phyloP scores from a whole-genome alignment of 345 rosid genomes.

The Hypericum perforatum region DNA sequence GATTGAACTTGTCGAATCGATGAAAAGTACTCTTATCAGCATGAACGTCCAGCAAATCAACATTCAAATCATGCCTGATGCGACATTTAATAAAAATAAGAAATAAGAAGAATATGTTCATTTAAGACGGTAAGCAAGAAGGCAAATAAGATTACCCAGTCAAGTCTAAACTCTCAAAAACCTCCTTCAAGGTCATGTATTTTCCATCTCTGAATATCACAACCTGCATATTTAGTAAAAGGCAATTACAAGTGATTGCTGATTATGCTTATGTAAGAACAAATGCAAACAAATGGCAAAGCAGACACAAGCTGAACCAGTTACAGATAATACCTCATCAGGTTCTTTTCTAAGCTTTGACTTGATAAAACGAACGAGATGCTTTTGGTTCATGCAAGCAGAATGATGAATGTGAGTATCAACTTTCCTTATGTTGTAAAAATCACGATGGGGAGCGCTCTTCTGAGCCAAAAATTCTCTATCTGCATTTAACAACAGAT shows the following conservation, averaged over 20 bases:
- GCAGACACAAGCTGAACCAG: neutral
- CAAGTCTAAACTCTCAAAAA: constrained; percentile 90
- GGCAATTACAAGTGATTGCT: neutral
- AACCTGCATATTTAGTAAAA: constrained; percentile 41
- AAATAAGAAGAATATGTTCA: neutral
- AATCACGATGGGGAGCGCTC: constrained; percentile 99
- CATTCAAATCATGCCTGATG: constrained; percentile 83
- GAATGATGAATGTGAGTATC: constrained; percentile 99
- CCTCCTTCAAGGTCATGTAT: constrained; percentile 88
- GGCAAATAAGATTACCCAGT: constrained; percentile 50
- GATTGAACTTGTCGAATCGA: constrained; percentile 98
- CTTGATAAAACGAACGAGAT: constrained; percentile 94
- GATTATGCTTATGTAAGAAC: neutral
- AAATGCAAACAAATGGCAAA: neutral
- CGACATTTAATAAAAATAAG: constrained; percentile 6
- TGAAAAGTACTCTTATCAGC: constrained; percentile 99
- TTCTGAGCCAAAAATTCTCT: constrained; percentile 95
- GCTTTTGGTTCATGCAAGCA: constrained; percentile 99
- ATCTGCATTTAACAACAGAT: constrained; percentile 98
- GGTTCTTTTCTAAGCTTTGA: constrained; percentile 96
- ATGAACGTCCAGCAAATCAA: constrained; percentile 97
- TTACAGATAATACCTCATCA: constrained; percentile 60
- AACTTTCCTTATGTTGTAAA: constrained; percentile 94
- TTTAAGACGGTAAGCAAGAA: neutral
- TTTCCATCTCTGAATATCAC: constrained; percentile 98